A percentile compares a stretch with the other conserved stretches of the same genome.
Conservation (phyloP, 129 eudicot species). For the Mikania micrantha region DNA sequence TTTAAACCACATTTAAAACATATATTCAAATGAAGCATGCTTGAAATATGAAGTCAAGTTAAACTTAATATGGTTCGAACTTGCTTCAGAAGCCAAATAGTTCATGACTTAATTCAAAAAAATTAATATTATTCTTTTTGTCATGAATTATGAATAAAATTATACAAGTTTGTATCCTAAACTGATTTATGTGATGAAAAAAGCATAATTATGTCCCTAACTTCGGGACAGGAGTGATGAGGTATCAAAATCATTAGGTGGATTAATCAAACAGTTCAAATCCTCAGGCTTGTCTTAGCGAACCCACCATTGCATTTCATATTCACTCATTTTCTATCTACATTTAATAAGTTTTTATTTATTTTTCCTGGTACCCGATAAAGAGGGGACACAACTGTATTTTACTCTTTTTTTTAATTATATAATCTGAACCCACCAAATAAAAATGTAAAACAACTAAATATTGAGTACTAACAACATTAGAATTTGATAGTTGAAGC, state of each 20-base stretch:
- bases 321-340: slow-evolving; percentile 2
- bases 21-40: background rate
- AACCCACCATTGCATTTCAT: background rate
- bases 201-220: background rate
- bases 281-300: background rate
- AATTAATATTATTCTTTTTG: background rate
- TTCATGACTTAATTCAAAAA: background rate
- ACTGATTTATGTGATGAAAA: background rate
- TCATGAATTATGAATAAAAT: background rate
- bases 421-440: background rate
- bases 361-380: no score
- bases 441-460: background rate
- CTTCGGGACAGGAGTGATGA: background rate
- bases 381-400: background rate
- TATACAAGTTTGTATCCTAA: background rate
- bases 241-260: background rate
- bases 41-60: background rate
- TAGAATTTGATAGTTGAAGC: background rate
- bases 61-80: background rate
- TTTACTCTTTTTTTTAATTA: background rate
- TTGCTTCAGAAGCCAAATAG: background rate
- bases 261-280: slow-evolving; percentile 2
- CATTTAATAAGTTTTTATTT: no score
- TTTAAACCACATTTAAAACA: background rate
- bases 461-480: background rate